Evolutionary conservation across 768 basidiomycete species (phyloP).

Genomic region (Leccinum arenicola): DNA sequence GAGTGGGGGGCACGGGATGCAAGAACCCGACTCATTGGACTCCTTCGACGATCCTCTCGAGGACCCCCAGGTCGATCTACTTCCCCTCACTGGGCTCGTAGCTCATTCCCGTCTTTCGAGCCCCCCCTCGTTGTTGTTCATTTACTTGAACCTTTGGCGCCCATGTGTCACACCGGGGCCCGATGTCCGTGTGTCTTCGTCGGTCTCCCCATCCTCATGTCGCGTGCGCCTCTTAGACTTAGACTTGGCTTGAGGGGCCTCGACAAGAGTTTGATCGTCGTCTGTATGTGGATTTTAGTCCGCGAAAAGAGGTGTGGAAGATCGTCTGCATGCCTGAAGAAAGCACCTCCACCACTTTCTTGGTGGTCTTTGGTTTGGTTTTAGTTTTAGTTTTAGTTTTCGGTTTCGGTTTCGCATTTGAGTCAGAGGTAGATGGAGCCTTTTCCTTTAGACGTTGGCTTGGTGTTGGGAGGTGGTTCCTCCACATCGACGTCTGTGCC

Average conservation of each 20-base stretch:
- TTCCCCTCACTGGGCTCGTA: too few relatives aligned
- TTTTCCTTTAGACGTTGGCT: slow-evolving; percentile 10
- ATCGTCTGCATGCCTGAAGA: slow-evolving; percentile 13
- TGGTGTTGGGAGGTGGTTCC: neutral
- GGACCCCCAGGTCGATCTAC: too few relatives aligned
- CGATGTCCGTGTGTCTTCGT: too few relatives aligned
- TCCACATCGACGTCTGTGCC: slow-evolving; percentile 4
- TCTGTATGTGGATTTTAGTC: slow-evolving; percentile 14
- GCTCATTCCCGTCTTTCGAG: too few relatives aligned
- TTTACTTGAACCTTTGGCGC: neutral
- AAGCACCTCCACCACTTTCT: slow-evolving; percentile 5
- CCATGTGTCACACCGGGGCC: too few relatives aligned
- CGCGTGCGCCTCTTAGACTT: too few relatives aligned
- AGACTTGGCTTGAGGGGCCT: slow-evolving; percentile 7
- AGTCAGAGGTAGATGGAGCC: neutral
- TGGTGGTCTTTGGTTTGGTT: neutral
- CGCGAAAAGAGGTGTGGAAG: neutral
- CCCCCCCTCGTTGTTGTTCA: neutral
- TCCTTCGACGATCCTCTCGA: too few relatives aligned
- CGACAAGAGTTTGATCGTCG: slow-evolving; percentile 28
- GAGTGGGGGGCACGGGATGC: too few relatives aligned
- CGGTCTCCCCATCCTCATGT: too few relatives aligned
- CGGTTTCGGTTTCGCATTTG: neutral
- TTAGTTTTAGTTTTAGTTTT: slow-evolving; percentile 2
- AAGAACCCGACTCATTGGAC: too few relatives aligned